These are phyloP conservation scores for Ustilago bromivora DNA, from an alignment of 1,284 basidiomycete species.

Conservation along the genomic window DNA sequence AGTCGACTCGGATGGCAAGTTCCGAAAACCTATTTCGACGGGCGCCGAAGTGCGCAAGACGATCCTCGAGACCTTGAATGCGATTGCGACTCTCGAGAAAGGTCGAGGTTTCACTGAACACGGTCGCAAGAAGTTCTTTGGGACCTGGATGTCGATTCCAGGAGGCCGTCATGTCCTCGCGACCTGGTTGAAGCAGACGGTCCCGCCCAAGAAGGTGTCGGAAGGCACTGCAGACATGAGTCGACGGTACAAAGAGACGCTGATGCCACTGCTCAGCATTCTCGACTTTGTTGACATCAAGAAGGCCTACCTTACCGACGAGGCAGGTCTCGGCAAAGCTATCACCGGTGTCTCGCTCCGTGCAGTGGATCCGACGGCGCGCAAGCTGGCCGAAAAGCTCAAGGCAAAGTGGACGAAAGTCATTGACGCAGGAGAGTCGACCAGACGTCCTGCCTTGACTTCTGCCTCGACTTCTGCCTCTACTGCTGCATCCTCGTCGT, in stretches of 20 bases:
- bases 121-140: conserved; percentile 29
- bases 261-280: conserved; percentile 48
- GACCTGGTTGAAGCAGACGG: conserved; percentile 31
- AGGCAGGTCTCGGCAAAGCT: conserved; percentile 52
- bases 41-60: conserved; percentile 26
- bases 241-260: conserved; percentile 42
- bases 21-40: conserved; percentile 22
- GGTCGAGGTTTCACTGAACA: conserved; percentile 37
- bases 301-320: conserved; percentile 53
- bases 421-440: conserved; percentile 27
- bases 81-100: conserved; percentile 35
- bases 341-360: conserved; percentile 52
- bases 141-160: conserved; percentile 25
- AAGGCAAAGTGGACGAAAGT: conserved; percentile 54
- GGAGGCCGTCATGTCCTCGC: conserved; percentile 41
- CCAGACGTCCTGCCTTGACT: background rate
- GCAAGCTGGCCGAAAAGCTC: conserved; percentile 33
- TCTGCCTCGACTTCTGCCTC: background rate
- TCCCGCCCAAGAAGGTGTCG: conserved; percentile 40
- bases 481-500: background rate
- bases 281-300: conserved; percentile 44
- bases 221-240: conserved; percentile 44
- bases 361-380: conserved; percentile 32
- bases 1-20: conserved; percentile 28
- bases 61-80: conserved; percentile 25